A percentile compares a stretch with the other conserved stretches of the same genome.
Evolutionary conservation across 2,329 filamentous ascomycete species (phyloP).

Genomic region (Hypoxylon sp.): DNA sequence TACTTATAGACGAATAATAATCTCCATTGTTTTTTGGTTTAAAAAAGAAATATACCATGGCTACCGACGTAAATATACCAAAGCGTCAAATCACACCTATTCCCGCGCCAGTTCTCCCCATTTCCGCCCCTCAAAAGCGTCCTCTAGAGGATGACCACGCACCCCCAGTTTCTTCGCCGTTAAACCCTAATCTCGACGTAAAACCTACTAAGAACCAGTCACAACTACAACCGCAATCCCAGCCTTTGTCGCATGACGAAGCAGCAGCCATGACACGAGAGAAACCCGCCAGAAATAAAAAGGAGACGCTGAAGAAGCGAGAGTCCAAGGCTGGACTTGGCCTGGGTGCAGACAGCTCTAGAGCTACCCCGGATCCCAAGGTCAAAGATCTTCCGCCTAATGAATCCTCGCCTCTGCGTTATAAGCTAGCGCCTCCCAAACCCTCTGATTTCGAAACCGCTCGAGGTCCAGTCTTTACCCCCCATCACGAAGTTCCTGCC

Average conservation of each 20-base stretch:
- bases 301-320: conserved; percentile 75
- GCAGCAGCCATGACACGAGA: conserved; percentile 58
- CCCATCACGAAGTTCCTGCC: conserved; percentile 64
- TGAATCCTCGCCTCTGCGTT: conserved; percentile 67
- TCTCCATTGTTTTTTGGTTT: conserved; percentile 1
- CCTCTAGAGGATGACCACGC: conserved; percentile 75
- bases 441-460: conserved; percentile 70
- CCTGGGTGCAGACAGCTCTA: conserved; percentile 60
- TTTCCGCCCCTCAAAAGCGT: conserved; percentile 72
- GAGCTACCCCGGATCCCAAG: conserved; percentile 69
- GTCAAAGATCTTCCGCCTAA: conserved; percentile 55
- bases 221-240: not conserved
- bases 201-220: conserved; percentile 50
- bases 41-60: conserved; percentile 42
- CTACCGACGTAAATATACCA: conserved; percentile 47
- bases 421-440: conserved; percentile 73
- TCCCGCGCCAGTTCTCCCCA: conserved; percentile 50
- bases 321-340: conserved; percentile 67
- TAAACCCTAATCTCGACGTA: conserved; percentile 73
- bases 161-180: conserved; percentile 77
- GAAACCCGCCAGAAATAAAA: conserved; percentile 67
- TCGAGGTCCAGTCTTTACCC: conserved; percentile 67
- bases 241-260: conserved; percentile 53
- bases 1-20: not conserved
- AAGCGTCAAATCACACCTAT: conserved; percentile 50